A percentile compares a stretch with the other conserved stretches of the same genome.
Evolutionary conservation across 139 green algal species (phyloP).

Genomic region (Zygnema circumcarinatum): DNA sequence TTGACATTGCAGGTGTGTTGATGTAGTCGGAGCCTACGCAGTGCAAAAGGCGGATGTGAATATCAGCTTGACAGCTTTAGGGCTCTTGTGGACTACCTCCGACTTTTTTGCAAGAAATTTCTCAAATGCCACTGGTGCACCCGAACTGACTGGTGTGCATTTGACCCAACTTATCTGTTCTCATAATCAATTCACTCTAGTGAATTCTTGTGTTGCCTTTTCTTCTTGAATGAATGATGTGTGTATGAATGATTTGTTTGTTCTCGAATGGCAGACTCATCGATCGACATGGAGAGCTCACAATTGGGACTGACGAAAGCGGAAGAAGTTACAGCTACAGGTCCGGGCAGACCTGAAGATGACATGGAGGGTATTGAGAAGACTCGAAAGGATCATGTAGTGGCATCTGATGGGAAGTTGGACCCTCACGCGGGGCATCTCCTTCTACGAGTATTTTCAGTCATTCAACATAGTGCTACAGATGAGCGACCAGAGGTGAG

Average conservation of each 20-base stretch:
- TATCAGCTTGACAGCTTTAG: slow-evolving; percentile 85
- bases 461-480: slow-evolving; percentile 44
- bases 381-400: not conserved
- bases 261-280: not conserved
- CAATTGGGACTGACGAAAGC: not conserved
- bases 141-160: not conserved
- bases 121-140: not conserved
- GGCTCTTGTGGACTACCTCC: slow-evolving; percentile 86
- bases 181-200: too few species aligned
- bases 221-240: not conserved
- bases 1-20: slow-evolving; percentile 56
- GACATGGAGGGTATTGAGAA: not conserved
- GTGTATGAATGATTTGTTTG: not conserved
- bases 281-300: not conserved
- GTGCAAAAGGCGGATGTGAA: slow-evolving; percentile 81
- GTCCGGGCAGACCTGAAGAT: slow-evolving; percentile 1
- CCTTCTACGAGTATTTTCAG: slow-evolving; percentile 66
- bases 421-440: slow-evolving; percentile 43
- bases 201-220: not conserved
- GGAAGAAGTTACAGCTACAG: not conserved
- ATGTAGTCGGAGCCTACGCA: slow-evolving; percentile 45
- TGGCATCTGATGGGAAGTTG: not conserved
- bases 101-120: slow-evolving; percentile 66
- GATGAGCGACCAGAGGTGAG: slow-evolving; percentile 69
- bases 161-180: too few species aligned